Base-by-base conservation (phyloP, 192 early-diverging fungal genomes). In the Oehlia diaphana region DNA sequence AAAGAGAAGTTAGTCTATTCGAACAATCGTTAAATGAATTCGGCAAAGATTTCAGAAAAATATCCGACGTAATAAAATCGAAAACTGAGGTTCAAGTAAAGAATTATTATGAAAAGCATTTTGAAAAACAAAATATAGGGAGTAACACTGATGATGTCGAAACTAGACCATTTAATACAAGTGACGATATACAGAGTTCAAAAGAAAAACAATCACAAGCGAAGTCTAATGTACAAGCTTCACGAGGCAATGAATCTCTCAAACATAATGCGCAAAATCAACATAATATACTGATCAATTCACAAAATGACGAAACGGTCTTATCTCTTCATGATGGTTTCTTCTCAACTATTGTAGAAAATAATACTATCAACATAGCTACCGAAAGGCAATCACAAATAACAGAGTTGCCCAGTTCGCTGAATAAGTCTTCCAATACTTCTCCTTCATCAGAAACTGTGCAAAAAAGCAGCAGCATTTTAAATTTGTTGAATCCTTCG, bases 91-190 rank as follows among this genome's bases (percentile, higher is more conserved):
- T 31, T 31, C 64, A 66, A 66, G 64, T 66, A 33, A 66, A 66
- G 16, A 66, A 66, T 66, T 66, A 66, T 31, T 66, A 66, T 66
- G 64, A 66, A 66, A 66, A 66, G 33, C 64, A 66, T 33, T 13
- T 28, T 66, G 64, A 58, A 58, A 58, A 58, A 58, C 53, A 58
- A 58, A 58, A 58, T 31, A 33, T 31, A 13, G 64, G 64, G 16
- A 33, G 9, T 66, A 28, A 66, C 31, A n/a, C 2, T 13, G 31
- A 66, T 9, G 31, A 66, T 5, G 28, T 66, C 33, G 26, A 28
- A 28, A 33, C 10, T 66, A 26, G 26, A 66, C 31, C 64, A 12
- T 47, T 47, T 66, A 31, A 26, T 9, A 66, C 64, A 58, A 58
- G 53, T 58, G 53, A 58, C 5, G 53, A 58, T 0, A 58, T 58